Percentiles rank a stretch among this genome's conserved stretches.
phyloP scores from a whole-genome alignment of 768 basidiomycete genomes.

The Holtermannia corniformis region DNA sequence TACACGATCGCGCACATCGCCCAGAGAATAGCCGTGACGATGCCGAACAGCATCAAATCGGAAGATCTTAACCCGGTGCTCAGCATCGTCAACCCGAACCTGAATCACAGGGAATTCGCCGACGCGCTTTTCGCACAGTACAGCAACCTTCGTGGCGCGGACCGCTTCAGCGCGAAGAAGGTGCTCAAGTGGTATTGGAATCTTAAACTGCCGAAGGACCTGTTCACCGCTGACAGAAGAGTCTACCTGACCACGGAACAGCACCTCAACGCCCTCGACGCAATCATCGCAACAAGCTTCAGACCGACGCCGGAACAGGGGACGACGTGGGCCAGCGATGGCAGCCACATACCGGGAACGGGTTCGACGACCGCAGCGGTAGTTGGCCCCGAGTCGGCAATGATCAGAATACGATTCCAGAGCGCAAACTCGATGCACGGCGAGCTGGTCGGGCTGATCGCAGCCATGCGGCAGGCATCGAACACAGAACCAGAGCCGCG shows the following conservation, averaged over 20 bases:
- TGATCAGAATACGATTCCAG: conserved; percentile 3
- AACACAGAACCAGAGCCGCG: not conserved
- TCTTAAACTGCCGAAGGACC: not conserved
- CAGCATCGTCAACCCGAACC: not conserved
- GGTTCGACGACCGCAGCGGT: conserved; percentile 6
- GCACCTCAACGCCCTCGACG: not conserved
- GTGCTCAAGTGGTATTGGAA: not conserved
- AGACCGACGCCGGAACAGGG: not conserved
- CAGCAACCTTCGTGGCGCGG: not conserved
- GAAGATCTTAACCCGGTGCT: not conserved
- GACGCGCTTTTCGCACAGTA: not conserved
- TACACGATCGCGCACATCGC: not conserved
- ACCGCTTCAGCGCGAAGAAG: not conserved
- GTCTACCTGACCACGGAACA: not conserved
- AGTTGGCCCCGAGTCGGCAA: not conserved
- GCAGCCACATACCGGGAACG: not conserved
- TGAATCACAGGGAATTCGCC: not conserved
- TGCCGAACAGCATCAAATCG: not conserved
- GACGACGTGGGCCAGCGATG: conserved; percentile 8
- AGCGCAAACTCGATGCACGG: conserved; percentile 5
- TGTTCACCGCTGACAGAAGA: too few species aligned
- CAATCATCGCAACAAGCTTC: not conserved
- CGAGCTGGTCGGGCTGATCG: conserved; percentile 4
- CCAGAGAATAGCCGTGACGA: not conserved
- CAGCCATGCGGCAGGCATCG: not conserved